A percentile compares a stretch with the other conserved stretches of the same genome.
phyloP scores from a whole-genome alignment of 768 basidiomycete species.

The Amanita inopinata region DNA sequence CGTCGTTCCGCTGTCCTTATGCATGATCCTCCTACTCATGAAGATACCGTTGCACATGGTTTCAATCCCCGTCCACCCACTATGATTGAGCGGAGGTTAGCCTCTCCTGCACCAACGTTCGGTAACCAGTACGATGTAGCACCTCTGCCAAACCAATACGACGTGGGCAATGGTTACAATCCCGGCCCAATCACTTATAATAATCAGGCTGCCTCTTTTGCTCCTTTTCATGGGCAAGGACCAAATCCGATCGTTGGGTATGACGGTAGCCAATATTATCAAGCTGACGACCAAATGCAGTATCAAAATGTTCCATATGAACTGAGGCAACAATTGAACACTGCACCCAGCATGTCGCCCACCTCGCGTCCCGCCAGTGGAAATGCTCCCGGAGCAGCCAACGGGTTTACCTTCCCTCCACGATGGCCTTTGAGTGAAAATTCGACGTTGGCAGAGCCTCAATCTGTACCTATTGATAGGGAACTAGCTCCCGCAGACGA shows the following conservation, averaged over 20 bases:
- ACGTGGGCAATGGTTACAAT: neutral
- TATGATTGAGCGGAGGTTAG: slow-evolving; percentile 46
- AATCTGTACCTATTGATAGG: neutral
- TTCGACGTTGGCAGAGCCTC: neutral
- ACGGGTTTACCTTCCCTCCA: slow-evolving; percentile 7
- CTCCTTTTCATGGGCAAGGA: neutral
- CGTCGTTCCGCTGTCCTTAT: slow-evolving; percentile 58
- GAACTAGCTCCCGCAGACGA: slow-evolving; percentile 23
- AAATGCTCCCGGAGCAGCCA: slow-evolving; percentile 8
- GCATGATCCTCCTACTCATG: slow-evolving; percentile 26
- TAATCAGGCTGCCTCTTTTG: neutral
- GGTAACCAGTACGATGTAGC: neutral
- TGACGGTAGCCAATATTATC: no score
- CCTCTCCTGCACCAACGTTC: slow-evolving; percentile 3
- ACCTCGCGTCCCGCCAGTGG: slow-evolving; percentile 6
- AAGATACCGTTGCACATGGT: slow-evolving; percentile 27
- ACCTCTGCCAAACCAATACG: neutral
- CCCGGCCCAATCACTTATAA: no score
- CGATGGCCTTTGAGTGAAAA: neutral
- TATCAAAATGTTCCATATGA: neutral
- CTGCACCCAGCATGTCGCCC: neutral
- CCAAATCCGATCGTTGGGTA: neutral
- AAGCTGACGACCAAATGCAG: neutral
- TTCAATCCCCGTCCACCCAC: slow-evolving; percentile 50
- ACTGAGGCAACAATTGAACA: neutral